These are phyloP conservation scores for Dactylis glomerata DNA, from an alignment of 176 grass and related monocot genomes.

Conservation along the genomic window DNA sequence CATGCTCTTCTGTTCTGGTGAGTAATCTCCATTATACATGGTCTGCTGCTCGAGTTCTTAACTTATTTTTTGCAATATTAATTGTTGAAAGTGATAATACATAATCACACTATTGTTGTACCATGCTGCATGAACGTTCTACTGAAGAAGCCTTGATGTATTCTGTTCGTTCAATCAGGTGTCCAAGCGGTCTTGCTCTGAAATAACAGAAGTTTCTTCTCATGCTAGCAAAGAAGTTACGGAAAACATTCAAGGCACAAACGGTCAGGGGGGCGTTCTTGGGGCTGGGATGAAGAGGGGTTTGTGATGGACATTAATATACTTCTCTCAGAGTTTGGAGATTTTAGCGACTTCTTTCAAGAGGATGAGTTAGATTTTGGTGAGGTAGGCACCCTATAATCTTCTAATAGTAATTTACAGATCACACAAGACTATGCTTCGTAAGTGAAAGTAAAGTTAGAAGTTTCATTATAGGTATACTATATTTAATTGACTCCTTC, in stretches of 20 bases:
- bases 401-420: conserved; percentile 23
- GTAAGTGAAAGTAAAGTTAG: conserved; percentile 1
- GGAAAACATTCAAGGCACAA: conserved; percentile 45
- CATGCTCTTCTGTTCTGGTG: conserved; percentile 3
- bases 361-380: conserved; percentile 73
- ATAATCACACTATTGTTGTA: neutral
- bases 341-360: conserved; percentile 93
- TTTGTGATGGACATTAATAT: conserved; percentile 74
- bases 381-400: conserved; percentile 61
- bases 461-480: neutral
- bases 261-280: conserved; percentile 52
- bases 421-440: neutral
- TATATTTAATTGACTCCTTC: neutral
- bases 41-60: neutral
- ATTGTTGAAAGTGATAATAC: neutral
- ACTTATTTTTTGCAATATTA: neutral
- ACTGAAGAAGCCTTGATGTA: conserved; percentile 21
- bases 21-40: conserved; percentile 29
- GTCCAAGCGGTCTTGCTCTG: conserved; percentile 56
- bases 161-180: conserved; percentile 51
- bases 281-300: conserved; percentile 79
- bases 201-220: conserved; percentile 54
- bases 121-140: neutral
- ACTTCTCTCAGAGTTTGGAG: conserved; percentile 90
- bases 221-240: conserved; percentile 56